Base-by-base conservation (phyloP, 345 rosid genomes). In the Camelina sativa region DNA sequence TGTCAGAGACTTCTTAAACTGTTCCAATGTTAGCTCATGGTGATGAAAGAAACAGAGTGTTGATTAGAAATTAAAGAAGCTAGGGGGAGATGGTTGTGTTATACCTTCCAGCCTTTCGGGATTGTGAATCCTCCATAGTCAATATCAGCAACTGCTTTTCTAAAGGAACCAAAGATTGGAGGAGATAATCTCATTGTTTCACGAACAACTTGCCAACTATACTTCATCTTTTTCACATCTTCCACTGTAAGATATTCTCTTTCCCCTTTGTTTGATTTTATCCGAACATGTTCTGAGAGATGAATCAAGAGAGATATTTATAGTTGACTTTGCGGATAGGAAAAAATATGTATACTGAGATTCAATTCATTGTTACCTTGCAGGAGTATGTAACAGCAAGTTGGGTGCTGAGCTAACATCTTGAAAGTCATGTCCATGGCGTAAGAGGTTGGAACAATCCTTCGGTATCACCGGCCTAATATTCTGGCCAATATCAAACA, bases 41-140 rank as follows among this genome's bases (percentile, higher is more conserved):
- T n/a, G n/a, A n/a, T 65, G 46, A 58, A 44, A 50, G 11, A 73
- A 59, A 67, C 41, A 47, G 64, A 56, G 60, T 63, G 0, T 63
- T 44, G 50, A 6, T 19, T 19, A 54, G 32, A 44, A 52, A 52
- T 2, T 51, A 30, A 61, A 63, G 66, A 6, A 63, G 17, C n/a
- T 25, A 7, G 8, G 58, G 64, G 58, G 64, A 20, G 15, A 63
- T 62, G 41, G 22, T 47, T 43, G 28, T 44, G 55, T 13, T 12
- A 3, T 9, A 85, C 92, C 93, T 91, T 87, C 97, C 97, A 91
- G 61, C 93, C 97, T 81, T 67, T 86, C 11, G 90, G 93, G 67
- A 88, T 87, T 41, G 84, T 84, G 84, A 74, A 91, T 25, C 90
- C 93, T 71, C 79, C 72, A 38, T 72, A 87, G 60, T 91, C 83